Percentiles rank a stretch among this genome's conserved stretches.
phyloP scores from a whole-genome alignment of 2,329 filamentous ascomycete species.

The Neofusicoccum kwambonambiense region DNA sequence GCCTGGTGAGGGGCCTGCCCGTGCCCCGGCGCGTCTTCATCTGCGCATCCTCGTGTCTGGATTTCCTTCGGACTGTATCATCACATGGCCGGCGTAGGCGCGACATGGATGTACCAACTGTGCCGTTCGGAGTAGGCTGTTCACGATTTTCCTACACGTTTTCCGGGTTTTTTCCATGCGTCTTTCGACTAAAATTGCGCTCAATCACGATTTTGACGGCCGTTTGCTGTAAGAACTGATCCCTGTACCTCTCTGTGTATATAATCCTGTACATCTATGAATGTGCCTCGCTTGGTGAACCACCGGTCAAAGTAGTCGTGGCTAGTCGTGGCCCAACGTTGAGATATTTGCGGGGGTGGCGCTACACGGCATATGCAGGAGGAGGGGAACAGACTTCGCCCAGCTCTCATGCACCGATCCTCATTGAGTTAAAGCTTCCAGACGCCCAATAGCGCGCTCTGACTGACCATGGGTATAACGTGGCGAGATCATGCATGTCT shows the following conservation, averaged over 20 bases:
- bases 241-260: background rate
- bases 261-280: background rate
- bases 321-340: background rate
- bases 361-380: background rate
- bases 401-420: background rate
- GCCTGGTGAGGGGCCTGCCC: slow-evolving; percentile 27
- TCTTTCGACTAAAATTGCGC: background rate
- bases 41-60: background rate
- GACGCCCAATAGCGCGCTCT: background rate
- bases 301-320: too few species aligned
- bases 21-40: background rate
- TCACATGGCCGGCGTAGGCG: background rate
- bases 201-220: too few species aligned
- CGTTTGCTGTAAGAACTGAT: too few species aligned
- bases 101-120: background rate
- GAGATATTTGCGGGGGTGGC: slow-evolving; percentile 8
- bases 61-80: background rate
- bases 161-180: background rate
- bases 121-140: background rate
- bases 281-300: too few species aligned
- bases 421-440: background rate
- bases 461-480: background rate
- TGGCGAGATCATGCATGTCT: background rate
- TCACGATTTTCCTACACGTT: background rate
- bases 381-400: background rate